Evolutionary conservation across 345 rosid species (phyloP).

Genomic region (Physaria fendleri): DNA sequence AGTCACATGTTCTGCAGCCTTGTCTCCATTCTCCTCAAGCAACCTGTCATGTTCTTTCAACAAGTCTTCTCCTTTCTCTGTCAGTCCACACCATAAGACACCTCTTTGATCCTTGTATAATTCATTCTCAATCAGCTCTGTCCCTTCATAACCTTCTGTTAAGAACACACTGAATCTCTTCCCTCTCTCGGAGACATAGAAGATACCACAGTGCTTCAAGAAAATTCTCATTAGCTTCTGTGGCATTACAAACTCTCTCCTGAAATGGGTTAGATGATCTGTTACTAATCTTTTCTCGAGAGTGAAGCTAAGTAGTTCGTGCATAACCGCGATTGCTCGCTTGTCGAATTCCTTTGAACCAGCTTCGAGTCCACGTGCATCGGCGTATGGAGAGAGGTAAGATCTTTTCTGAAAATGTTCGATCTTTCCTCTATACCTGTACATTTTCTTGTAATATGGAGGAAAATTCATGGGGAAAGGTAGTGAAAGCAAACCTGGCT

Average conservation of each 20-base stretch:
- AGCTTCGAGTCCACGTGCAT: constrained; percentile 57
- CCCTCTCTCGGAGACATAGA: constrained; percentile 90
- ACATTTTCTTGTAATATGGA: constrained; percentile 60
- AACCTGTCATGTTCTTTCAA: constrained; percentile 52
- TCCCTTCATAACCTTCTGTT: constrained; percentile 67
- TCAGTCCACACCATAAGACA: constrained; percentile 74
- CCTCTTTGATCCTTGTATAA: constrained; percentile 72
- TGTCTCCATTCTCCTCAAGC: constrained; percentile 54
- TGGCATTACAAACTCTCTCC: constrained; percentile 75
- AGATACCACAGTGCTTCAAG: constrained; percentile 77
- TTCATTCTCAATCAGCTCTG: constrained; percentile 63
- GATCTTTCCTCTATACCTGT: constrained; percentile 65
- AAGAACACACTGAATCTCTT: constrained; percentile 84
- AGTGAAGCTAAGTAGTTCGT: constrained; percentile 80
- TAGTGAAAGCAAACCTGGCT: constrained; percentile 66
- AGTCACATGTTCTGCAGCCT: constrained; percentile 68
- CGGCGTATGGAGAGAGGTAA: constrained; percentile 80
- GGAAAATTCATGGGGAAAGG: constrained; percentile 80
- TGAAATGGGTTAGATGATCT: constrained; percentile 82
- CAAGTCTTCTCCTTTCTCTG: constrained; percentile 52
- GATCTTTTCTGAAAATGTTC: constrained; percentile 76
- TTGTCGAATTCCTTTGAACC: constrained; percentile 86
- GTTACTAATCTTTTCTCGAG: constrained; percentile 83
- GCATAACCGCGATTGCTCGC: constrained; percentile 83
- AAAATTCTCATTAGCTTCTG: constrained; percentile 92